Base-by-base conservation (phyloP, 2,329 filamentous ascomycete species). In the Cryphonectria carpinicola region DNA sequence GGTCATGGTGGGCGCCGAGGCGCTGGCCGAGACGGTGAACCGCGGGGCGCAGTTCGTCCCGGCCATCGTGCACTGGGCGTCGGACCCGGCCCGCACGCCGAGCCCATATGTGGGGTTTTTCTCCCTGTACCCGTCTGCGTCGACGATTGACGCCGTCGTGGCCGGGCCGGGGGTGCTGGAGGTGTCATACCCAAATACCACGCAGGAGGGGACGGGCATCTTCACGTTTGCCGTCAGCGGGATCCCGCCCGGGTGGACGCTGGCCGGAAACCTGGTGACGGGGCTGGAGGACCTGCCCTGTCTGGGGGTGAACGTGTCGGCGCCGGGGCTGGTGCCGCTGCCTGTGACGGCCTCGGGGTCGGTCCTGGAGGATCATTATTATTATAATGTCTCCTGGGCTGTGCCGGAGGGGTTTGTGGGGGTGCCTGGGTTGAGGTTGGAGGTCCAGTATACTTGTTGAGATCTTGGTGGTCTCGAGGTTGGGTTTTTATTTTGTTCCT, bases 341-440 rank as follows among this genome's bases (percentile, higher is more conserved):
- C 78, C 79, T 1, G 78, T 81, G 2, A 66, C 66, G 28, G 66
- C 71, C 1, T 70, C 68, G 39, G 64, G 37, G 74, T 77, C 4
- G 84, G 84, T 67, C 81, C 75, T 85, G 62, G 78, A 81, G 58
- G 77, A 83, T 65, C 82, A 85, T 65, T 77, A 78, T 71, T 81
- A 81, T 28, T 84, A 84, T 49, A 85, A 85, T 54, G 78, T 85
- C 37, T 84, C 83, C 2, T 85, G 84, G 71, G 79, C 76, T 4
- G 83, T 85, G 1, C 82, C 82, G 0, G 72, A 72, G 0, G 78
- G 75, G 2, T 85, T 83, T 58, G 71, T 77, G 22, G 82, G 83
- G 2, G 43, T 65, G n/a, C 72, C 72, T 3, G 1, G 28, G 14
- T 46, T 73, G 37, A 56, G 56, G 3, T 25, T 73, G 67, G 46